These are phyloP conservation scores for Malassezia dermatis DNA, from an alignment of 1,284 basidiomycete species.

Conservation along the genomic window DNA sequence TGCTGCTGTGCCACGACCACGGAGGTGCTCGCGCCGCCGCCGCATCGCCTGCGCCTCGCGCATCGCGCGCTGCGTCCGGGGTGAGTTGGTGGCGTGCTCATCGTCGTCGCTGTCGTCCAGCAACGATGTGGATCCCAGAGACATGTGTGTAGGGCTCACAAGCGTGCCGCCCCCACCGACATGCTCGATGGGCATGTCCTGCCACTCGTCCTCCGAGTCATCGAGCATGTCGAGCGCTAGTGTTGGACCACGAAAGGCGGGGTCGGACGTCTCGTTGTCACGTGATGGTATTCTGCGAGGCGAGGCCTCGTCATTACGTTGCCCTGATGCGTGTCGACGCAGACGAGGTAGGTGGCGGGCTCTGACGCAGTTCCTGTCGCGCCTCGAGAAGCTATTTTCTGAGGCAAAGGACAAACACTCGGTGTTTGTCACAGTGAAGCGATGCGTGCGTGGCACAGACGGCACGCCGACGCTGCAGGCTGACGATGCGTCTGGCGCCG, in stretches of 20 bases:
- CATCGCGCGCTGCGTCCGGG: neutral
- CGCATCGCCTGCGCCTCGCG: neutral
- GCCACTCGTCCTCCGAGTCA: conserved; percentile 17
- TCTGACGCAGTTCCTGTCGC: conserved; percentile 27
- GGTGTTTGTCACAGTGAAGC: conserved; percentile 36
- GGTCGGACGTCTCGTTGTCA: neutral
- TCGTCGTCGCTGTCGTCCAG: conserved; percentile 7
- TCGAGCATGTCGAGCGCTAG: conserved; percentile 7
- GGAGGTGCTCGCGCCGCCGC: neutral
- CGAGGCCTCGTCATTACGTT: neutral
- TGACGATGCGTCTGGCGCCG: conserved; percentile 9
- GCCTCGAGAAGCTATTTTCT: conserved; percentile 29
- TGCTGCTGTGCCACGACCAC: neutral
- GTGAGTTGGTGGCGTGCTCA: neutral
- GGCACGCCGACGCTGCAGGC: neutral
- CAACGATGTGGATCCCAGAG: neutral
- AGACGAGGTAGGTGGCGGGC: conserved; percentile 4
- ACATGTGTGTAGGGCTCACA: neutral
- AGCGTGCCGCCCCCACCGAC: neutral
- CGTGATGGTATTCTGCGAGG: neutral
- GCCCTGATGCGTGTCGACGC: conserved; percentile 7
- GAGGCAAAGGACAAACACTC: conserved; percentile 27
- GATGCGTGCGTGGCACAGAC: conserved; percentile 3
- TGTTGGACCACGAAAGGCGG: neutral
- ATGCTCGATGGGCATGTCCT: conserved; percentile 20